These are phyloP conservation scores for Leccinum variicolor DNA, from an alignment of 768 basidiomycete genomes.

Conservation along the genomic window DNA sequence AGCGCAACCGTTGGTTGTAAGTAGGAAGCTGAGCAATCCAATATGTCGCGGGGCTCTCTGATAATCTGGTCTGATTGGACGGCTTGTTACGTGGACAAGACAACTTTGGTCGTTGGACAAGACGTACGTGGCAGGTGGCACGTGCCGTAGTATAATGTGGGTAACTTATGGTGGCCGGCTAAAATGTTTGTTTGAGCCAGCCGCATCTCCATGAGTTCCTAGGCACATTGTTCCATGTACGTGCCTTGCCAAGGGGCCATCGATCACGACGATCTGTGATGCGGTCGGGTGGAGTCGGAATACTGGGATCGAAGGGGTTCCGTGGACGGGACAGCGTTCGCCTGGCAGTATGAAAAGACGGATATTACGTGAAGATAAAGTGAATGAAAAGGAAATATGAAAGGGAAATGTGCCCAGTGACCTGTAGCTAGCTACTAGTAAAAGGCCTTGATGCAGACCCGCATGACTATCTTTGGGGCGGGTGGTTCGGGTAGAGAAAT, in stretches of 20 bases:
- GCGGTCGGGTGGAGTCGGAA: slow-evolving; percentile 10
- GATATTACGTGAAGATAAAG: slow-evolving; percentile 6
- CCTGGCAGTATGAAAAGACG: neutral
- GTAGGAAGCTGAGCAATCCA: neutral
- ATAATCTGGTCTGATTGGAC: neutral
- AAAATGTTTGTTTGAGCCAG: neutral
- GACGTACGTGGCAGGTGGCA: neutral
- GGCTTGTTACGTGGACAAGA: neutral
- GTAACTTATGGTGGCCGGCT: neutral
- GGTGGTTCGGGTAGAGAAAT: neutral
- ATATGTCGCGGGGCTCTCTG: slow-evolving; percentile 6
- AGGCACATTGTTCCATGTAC: neutral
- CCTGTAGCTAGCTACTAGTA: neutral
- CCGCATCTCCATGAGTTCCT: neutral
- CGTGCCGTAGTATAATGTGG: too few relatives aligned
- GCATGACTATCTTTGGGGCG: slow-evolving; percentile 2
- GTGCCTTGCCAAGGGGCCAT: slow-evolving; percentile 12
- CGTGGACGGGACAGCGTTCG: neutral
- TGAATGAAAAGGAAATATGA: slow-evolving; percentile 14
- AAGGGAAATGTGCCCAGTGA: neutral
- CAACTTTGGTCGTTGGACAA: neutral
- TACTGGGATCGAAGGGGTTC: slow-evolving; percentile 3
- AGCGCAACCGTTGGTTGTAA: neutral
- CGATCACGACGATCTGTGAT: slow-evolving; percentile 15
- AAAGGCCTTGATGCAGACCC: slow-evolving; percentile 8